Conservation (phyloP, 805 yeast genomes). For the Ogataea saltuana region DNA sequence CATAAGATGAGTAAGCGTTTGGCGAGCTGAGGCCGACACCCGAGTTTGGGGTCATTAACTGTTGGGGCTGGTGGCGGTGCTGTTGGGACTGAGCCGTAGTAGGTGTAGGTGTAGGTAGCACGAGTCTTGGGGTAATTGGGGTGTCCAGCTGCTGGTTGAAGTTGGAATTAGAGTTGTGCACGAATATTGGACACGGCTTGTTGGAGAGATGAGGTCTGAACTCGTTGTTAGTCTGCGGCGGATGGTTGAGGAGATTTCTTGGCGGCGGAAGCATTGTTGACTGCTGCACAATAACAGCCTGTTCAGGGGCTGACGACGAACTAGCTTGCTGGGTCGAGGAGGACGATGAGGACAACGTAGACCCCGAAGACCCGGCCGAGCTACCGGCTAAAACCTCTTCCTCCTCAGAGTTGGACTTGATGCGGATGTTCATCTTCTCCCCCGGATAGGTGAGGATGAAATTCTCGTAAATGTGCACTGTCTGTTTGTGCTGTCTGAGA, state of each 20-base stretch:
- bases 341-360: constrained; percentile 4
- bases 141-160: constrained; percentile 14
- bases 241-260: constrained; percentile 16
- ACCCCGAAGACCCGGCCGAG: constrained; percentile 4
- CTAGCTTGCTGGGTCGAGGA: constrained; percentile 1
- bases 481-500: constrained; percentile 86
- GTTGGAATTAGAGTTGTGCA: constrained; percentile 25
- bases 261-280: constrained; percentile 36
- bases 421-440: constrained; percentile 33
- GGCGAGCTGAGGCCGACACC: constrained; percentile 15
- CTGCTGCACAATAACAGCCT: constrained; percentile 24
- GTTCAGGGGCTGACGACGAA: constrained; percentile 6
- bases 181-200: constrained; percentile 35
- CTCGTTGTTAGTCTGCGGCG: constrained; percentile 18
- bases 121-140: constrained; percentile 15
- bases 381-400: constrained; percentile 12
- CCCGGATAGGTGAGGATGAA: constrained; percentile 37
- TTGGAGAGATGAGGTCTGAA: constrained; percentile 33
- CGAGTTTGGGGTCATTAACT: constrained; percentile 24
- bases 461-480: constrained; percentile 64
- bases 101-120: constrained; percentile 7
- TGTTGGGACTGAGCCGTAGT: constrained; percentile 5
- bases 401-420: constrained; percentile 23
- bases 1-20: constrained; percentile 11
- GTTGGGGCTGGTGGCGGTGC: constrained; percentile 11